phyloP scores from a whole-genome alignment of 495 filamentous ascomycete genomes.

The Neurospora discreta region DNA sequence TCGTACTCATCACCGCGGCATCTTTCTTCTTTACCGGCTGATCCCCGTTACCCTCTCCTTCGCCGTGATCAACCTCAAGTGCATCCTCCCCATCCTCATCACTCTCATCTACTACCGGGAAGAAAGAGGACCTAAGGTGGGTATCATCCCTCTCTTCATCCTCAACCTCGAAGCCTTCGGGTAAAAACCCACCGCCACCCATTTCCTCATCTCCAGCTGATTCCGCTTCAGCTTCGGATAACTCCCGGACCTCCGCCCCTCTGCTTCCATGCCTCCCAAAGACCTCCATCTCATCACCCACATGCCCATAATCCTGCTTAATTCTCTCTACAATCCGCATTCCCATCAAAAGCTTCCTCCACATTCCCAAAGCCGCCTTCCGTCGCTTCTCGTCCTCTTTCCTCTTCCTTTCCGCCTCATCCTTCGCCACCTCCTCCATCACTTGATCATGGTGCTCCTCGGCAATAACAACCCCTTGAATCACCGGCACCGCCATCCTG shows the following conservation, averaged over 20 bases:
- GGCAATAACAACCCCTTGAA: constrained; percentile 83
- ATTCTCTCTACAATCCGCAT: constrained; percentile 73
- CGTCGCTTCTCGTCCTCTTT: constrained; percentile 77
- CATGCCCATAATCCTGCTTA: constrained; percentile 62
- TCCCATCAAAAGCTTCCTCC: constrained; percentile 81
- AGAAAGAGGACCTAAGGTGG: constrained; percentile 29
- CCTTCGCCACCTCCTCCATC: constrained; percentile 69
- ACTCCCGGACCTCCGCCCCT: constrained; percentile 8
- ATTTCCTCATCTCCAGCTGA: constrained; percentile 26
- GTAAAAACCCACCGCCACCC: constrained; percentile 47
- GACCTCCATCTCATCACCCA: constrained; percentile 29
- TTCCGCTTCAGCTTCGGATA: constrained; percentile 10
- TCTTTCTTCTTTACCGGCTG: neutral
- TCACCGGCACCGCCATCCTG: constrained; percentile 81
- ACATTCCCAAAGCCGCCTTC: constrained; percentile 60
- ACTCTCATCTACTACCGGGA: constrained; percentile 24
- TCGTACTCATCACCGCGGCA: constrained; percentile 13
- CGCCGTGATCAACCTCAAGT: constrained; percentile 23
- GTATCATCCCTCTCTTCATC: constrained; percentile 16
- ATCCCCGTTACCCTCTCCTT: neutral
- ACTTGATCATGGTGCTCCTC: constrained; percentile 63
- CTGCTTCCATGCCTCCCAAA: constrained; percentile 23
- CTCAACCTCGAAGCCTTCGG: constrained; percentile 36
- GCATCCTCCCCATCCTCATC: constrained; percentile 23
- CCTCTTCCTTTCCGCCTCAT: constrained; percentile 64